phyloP scores from a whole-genome alignment of 2,329 filamentous ascomycete genomes.

The Penicillium sp. region DNA sequence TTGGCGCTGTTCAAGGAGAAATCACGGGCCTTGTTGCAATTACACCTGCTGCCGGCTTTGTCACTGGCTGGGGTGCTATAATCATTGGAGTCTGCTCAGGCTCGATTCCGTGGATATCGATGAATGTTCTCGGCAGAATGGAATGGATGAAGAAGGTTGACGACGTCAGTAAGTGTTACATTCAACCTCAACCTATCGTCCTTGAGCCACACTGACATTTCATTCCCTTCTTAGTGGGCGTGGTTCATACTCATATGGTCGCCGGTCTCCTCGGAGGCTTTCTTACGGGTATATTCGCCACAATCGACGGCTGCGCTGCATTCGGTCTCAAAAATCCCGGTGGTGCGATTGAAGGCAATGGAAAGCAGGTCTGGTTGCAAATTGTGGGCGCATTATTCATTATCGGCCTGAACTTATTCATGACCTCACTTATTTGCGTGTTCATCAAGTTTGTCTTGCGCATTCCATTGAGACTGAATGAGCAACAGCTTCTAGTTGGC shows the following conservation, averaged over 20 bases:
- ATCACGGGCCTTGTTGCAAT: constrained; percentile 61
- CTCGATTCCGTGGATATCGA: constrained; percentile 55
- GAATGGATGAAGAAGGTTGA: constrained; percentile 67
- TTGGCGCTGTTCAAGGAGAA: constrained; percentile 59
- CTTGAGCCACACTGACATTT: not conserved
- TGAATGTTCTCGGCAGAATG: constrained; percentile 55
- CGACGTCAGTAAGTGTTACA: constrained; percentile 47
- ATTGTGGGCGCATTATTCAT: constrained; percentile 58
- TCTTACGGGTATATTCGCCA: constrained; percentile 55
- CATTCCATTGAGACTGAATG: constrained; percentile 56
- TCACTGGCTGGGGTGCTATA: constrained; percentile 60
- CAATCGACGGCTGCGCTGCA: constrained; percentile 53
- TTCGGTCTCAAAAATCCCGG: constrained; percentile 55
- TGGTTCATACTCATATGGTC: constrained; percentile 58
- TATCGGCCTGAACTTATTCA: constrained; percentile 59
- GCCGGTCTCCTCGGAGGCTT: constrained; percentile 56
- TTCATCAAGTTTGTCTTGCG: constrained; percentile 60
- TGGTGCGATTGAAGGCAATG: constrained; percentile 59
- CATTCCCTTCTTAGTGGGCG: constrained; percentile 36
- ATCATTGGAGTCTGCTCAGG: constrained; percentile 55
- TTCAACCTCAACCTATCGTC: no score
- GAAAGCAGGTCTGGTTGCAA: constrained; percentile 57
- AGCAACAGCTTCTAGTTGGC: constrained; percentile 54
- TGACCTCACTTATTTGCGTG: constrained; percentile 56
- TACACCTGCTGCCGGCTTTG: constrained; percentile 58